Percentiles rank a stretch among this genome's conserved stretches.
These are phyloP conservation scores for Ascocoryne sarcoides DNA, from an alignment of 2,329 filamentous ascomycete genomes.

Conservation along the genomic window DNA sequence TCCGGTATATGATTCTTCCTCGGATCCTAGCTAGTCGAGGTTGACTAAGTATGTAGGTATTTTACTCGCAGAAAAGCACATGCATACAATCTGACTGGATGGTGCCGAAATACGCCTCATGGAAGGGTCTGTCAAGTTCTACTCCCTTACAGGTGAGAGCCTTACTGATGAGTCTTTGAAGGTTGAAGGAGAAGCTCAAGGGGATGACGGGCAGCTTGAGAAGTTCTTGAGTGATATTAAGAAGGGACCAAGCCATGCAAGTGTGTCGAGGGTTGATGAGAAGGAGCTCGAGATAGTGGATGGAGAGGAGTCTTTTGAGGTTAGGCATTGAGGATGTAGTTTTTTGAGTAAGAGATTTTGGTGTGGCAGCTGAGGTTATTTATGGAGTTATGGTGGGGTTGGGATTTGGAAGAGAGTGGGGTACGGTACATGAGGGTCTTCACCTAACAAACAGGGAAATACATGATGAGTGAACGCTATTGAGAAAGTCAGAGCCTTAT, in stretches of 20 bases:
- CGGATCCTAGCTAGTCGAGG: neutral
- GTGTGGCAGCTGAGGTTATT: no score
- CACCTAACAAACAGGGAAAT: no score
- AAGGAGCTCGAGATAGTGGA: constrained; percentile 56
- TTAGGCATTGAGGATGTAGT: constrained; percentile 27
- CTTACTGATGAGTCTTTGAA: constrained; percentile 30
- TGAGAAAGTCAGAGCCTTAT: no score
- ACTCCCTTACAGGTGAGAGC: neutral
- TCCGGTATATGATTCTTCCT: constrained; percentile 4
- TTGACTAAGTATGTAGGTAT: constrained; percentile 33
- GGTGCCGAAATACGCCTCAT: constrained; percentile 50
- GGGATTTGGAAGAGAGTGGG: no score
- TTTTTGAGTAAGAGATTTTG: no score
- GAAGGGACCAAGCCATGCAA: constrained; percentile 62
- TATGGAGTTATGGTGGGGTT: no score
- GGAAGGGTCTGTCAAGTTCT: constrained; percentile 37
- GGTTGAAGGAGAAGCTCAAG: constrained; percentile 89
- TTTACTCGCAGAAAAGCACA: constrained; percentile 46
- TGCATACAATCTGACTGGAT: constrained; percentile 46
- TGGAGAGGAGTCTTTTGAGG: constrained; percentile 58
- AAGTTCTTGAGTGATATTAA: constrained; percentile 68
- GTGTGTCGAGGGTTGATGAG: constrained; percentile 66
- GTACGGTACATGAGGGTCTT: no score
- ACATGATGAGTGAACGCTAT: no score
- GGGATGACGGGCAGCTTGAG: constrained; percentile 52